Base-by-base conservation (phyloP, 176 grass and related monocot genomes). In the Bolboschoenus planiculmis region DNA sequence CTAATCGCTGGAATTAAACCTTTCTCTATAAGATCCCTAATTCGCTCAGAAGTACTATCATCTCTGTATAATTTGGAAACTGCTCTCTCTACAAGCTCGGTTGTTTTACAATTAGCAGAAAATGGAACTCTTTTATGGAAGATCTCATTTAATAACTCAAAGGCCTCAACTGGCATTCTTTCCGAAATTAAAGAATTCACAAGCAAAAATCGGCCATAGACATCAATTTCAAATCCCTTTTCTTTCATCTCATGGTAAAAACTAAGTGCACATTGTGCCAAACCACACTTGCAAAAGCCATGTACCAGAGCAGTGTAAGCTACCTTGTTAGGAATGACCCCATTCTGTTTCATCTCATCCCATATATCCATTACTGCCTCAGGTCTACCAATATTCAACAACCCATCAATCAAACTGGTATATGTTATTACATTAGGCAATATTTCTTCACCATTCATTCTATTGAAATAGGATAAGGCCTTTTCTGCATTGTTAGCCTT, bases 341-440 rank as follows among this genome's bases (percentile, higher is more conserved):
- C 85, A n/a, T 84, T 92, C 76, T 88, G 78, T 40, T 26, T 84
- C 95, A 97, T 92, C 87, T 92, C 88, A 75, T 75, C 35, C 90
- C 90, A 97, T 40, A 90, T 70, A 83, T 40, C 23, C 53, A 93
- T 62, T 33, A 90, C 95, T 44, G 90, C 90, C 36, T 90, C 85
- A 37, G 83, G 56, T 84, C 78, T 92, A 65, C 88, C 85, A 30
- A 78, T 84, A 84, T 64, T 87, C 44, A 81, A 92, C 43, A 94
- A 86, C 43, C 92, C 95, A 88, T 94, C 85, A 83, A 97, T 90
- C 88, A 97, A 88, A 48, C 85, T 91, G 86, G 95, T 93, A 66
- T 97, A 94, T 55, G 92, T 97, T 85, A 90, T 80, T 70, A 92
- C 44, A 26, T 90, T 97, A n/a, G 92, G 88, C 46, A 67, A 56